These are phyloP conservation scores for Backusella australiensis DNA, from an alignment of 192 early-diverging fungal species.

Conservation along the genomic window DNA sequence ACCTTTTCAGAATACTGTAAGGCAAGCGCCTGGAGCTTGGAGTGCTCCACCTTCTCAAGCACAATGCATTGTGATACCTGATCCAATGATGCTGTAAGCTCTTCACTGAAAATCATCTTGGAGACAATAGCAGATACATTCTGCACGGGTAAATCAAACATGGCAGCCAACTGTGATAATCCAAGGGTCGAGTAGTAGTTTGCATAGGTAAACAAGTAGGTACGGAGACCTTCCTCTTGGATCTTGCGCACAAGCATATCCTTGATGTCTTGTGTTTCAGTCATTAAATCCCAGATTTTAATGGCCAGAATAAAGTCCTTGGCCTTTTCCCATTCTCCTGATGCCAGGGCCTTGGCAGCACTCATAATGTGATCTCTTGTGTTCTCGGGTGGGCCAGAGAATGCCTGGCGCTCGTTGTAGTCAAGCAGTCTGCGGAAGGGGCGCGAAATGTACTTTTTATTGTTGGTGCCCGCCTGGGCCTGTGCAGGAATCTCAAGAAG, in stretches of 20 bases:
- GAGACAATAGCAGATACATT: slow-evolving; percentile 75
- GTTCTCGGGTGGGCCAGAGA: slow-evolving; percentile 96
- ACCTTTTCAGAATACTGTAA: slow-evolving; percentile 88
- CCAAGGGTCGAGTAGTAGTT: slow-evolving; percentile 87
- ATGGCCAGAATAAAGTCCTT: slow-evolving; percentile 81
- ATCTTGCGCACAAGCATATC: slow-evolving; percentile 86
- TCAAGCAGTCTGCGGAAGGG: slow-evolving; percentile 91
- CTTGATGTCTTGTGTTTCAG: slow-evolving; percentile 77
- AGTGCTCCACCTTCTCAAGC: slow-evolving; percentile 72
- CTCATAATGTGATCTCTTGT: slow-evolving; percentile 99
- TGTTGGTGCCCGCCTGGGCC: slow-evolving; percentile 68
- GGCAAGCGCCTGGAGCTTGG: slow-evolving; percentile 80
- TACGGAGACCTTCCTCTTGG: slow-evolving; percentile 93
- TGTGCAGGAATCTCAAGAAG: slow-evolving; percentile 95
- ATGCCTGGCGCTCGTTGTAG: slow-evolving; percentile 93
- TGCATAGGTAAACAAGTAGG: slow-evolving; percentile 91
- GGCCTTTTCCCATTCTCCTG: slow-evolving; percentile 91
- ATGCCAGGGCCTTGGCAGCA: slow-evolving; percentile 87
- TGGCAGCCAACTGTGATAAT: slow-evolving; percentile 72
- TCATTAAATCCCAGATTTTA: slow-evolving; percentile 95
- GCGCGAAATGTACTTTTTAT: slow-evolving; percentile 79
- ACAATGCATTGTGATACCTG: slow-evolving; percentile 77
- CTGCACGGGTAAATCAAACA: slow-evolving; percentile 79
- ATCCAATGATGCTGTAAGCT: slow-evolving; percentile 86
- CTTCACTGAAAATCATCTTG: slow-evolving; percentile 92